Evolutionary conservation across 2,329 filamentous ascomycete genomes (phyloP).

Genomic region (Ceratocystis colombiana): DNA sequence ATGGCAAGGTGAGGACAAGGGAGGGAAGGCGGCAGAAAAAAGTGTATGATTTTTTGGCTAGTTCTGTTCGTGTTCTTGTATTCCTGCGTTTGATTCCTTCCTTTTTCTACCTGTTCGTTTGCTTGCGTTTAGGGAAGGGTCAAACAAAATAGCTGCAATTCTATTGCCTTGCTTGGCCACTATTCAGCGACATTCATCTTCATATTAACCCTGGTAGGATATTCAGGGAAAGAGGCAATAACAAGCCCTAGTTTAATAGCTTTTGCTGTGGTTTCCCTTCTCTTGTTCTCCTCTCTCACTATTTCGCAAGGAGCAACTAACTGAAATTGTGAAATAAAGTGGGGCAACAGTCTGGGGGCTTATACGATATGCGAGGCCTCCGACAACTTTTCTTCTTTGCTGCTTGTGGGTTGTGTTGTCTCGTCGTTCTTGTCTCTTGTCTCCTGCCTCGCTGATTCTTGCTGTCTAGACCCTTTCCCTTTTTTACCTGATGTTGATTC

Average conservation of each 20-base stretch:
- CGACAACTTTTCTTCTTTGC: neutral
- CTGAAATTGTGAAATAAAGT: neutral
- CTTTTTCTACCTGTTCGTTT: neutral
- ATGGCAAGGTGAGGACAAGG: neutral
- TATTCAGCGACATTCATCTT: neutral
- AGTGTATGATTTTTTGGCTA: neutral
- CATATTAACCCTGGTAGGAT: neutral
- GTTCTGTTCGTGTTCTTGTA: neutral
- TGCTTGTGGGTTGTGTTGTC: neutral
- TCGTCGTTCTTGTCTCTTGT: neutral
- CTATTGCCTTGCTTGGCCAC: neutral
- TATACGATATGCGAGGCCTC: conserved; percentile 10
- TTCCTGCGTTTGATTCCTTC: neutral
- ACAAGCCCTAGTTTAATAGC: neutral
- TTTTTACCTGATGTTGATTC: neutral
- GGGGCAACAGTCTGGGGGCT: neutral
- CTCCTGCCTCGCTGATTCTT: neutral
- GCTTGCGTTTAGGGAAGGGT: neutral
- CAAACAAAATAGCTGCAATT: neutral
- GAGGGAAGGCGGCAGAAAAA: conserved; percentile 2
- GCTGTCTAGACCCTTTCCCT: neutral
- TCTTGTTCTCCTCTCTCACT: no score
- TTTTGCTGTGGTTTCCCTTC: neutral
- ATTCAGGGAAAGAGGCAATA: conserved; percentile 1
- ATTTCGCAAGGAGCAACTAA: no score